Evolutionary conservation across 176 grass and related monocot genomes (phyloP).

Genomic region (Musa beccarii): DNA sequence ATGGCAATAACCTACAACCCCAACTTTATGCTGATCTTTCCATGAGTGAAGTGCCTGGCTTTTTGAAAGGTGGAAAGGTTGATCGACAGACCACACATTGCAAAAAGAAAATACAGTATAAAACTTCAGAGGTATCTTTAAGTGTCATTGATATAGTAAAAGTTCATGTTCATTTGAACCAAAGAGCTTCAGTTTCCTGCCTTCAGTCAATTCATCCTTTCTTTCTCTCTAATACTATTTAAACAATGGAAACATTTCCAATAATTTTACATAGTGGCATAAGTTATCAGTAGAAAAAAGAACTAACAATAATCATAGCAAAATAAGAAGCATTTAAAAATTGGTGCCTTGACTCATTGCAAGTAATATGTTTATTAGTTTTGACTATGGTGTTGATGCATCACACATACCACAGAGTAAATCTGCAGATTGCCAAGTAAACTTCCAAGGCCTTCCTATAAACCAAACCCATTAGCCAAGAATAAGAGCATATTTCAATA

Average conservation of each 20-base stretch:
- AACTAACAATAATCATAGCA: background rate
- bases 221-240: background rate
- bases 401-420: constrained; percentile 38
- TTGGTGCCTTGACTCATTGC: no score
- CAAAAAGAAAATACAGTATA: no score
- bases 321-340: background rate
- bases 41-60: no score
- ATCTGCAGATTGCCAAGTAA: constrained; percentile 29
- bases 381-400: background rate
- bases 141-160: no score
- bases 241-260: background rate
- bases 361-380: no score
- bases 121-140: no score
- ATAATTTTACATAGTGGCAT: background rate
- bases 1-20: no score
- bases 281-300: background rate
- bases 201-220: background rate
- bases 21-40: no score
- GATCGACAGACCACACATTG: no score
- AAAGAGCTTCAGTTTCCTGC: no score
- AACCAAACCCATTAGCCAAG: background rate
- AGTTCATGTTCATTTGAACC: no score
- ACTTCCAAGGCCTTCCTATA: constrained; percentile 35
- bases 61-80: no score
- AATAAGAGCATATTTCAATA: background rate